These are phyloP conservation scores for Rosa hybrid DNA, from an alignment of 331 rosid genomes.

Conservation along the genomic window DNA sequence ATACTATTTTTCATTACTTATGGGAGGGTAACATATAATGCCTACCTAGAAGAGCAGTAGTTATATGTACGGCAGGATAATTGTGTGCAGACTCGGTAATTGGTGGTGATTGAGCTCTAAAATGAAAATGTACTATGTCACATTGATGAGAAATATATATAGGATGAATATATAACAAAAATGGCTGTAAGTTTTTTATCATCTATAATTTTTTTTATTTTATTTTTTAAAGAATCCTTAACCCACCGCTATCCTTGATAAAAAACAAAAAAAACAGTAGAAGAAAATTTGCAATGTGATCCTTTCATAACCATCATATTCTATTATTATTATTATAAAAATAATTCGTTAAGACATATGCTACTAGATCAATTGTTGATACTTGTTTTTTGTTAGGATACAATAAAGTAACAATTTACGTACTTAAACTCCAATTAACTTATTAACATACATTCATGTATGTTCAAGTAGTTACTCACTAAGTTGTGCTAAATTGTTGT, in stretches of 20 bases:
- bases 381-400: too few relatives aligned
- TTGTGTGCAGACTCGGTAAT: not conserved
- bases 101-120: not conserved
- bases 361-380: not conserved
- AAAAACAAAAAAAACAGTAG: not conserved
- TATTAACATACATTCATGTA: too few relatives aligned
- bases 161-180: not conserved
- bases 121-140: not conserved
- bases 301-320: too few relatives aligned
- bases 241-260: too few relatives aligned
- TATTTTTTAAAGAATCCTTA: too few relatives aligned
- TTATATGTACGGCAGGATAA: not conserved
- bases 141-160: not conserved
- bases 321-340: too few relatives aligned
- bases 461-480: not conserved
- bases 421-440: not conserved
- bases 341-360: not conserved
- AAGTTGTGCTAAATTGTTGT: not conserved
- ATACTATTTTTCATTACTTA: not conserved
- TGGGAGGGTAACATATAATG: not conserved
- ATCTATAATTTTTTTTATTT: too few relatives aligned
- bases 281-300: too few relatives aligned
- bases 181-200: not conserved
- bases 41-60: not conserved
- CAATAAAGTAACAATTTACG: not conserved